These are phyloP conservation scores for Aspergillus piperis DNA, from an alignment of 2,329 filamentous ascomycete genomes.

Conservation along the genomic window DNA sequence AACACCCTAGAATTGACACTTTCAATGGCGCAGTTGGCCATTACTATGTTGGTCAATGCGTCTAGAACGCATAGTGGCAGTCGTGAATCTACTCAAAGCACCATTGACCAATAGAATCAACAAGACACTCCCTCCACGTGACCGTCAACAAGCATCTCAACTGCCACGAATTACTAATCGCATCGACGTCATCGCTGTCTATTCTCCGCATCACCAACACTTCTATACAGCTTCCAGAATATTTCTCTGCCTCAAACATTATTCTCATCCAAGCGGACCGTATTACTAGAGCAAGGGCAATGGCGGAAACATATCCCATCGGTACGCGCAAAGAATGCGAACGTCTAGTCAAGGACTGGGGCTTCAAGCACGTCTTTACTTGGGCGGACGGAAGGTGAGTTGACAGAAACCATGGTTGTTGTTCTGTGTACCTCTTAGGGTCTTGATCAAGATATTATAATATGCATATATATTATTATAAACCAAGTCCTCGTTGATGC, in stretches of 20 bases:
- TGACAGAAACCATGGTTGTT: neutral
- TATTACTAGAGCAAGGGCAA: slow-evolving; percentile 1
- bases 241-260: too few relatives aligned
- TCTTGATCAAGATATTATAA: too few relatives aligned
- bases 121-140: neutral
- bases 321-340: slow-evolving; percentile 52
- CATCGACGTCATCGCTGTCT: neutral
- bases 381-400: slow-evolving; percentile 61
- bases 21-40: too few relatives aligned
- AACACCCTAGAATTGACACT: too few relatives aligned
- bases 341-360: slow-evolving; percentile 58
- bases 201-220: neutral
- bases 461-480: too few relatives aligned
- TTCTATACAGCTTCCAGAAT: neutral
- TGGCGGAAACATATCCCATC: slow-evolving; percentile 36
- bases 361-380: slow-evolving; percentile 62
- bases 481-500: too few relatives aligned
- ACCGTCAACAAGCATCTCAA: neutral
- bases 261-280: neutral
- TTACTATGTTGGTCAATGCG: too few relatives aligned
- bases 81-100: neutral
- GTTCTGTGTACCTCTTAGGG: too few relatives aligned
- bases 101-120: neutral
- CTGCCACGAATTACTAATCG: neutral
- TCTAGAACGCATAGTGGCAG: too few relatives aligned